Evolutionary conservation across 2,329 filamentous ascomycete species (phyloP).

Genomic region (Aspergillus quadrilineatus): DNA sequence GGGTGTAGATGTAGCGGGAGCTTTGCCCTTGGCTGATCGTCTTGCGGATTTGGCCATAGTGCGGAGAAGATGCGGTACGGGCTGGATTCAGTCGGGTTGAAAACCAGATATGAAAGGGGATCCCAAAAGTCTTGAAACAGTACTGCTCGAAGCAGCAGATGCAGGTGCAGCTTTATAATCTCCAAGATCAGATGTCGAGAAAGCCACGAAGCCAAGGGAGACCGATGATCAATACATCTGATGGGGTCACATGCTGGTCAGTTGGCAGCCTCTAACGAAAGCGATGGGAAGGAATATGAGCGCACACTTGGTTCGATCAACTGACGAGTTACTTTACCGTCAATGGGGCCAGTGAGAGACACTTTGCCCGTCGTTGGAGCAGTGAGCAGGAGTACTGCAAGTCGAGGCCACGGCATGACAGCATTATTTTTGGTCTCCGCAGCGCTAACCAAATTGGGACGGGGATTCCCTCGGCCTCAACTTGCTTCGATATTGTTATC

Average conservation of each 20-base stretch:
- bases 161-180: conserved; percentile 1
- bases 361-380: background rate
- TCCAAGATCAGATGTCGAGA: conserved; percentile 1
- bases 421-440: conserved; percentile 13
- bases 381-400: background rate
- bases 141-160: background rate
- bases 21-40: conserved; percentile 31
- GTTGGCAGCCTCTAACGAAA: background rate
- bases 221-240: conserved; percentile 19
- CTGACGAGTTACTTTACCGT: conserved; percentile 2
- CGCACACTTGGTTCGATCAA: conserved; percentile 1
- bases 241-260: conserved; percentile 22
- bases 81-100: background rate
- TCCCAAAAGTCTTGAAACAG: background rate
- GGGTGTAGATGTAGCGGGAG: conserved; percentile 22
- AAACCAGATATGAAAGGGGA: background rate
- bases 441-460: conserved; percentile 22
- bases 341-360: background rate
- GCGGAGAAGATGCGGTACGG: background rate
- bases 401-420: conserved; percentile 6
- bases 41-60: conserved; percentile 39
- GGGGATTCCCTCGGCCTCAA: conserved; percentile 4
- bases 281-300: background rate
- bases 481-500: background rate
- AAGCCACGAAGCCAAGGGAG: conserved; percentile 9